Evolutionary conservation across 1,139 yeast species (phyloP).

Genomic region (Geotrichum reessii): DNA sequence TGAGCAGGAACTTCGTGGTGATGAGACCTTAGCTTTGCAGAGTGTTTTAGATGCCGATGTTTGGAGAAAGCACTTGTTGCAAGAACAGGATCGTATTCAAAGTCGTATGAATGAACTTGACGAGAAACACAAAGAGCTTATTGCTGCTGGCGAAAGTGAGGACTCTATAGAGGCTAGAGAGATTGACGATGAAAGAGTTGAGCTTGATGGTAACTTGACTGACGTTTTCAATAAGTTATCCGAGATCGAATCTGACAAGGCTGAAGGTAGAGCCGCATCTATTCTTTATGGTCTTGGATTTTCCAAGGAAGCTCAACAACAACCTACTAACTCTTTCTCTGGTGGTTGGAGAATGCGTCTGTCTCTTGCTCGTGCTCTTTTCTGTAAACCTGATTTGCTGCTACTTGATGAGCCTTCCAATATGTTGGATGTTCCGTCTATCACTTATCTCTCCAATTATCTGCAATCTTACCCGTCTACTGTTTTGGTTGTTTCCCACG

Average conservation of each 20-base stretch:
- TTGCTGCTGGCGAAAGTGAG: slow-evolving; percentile 29
- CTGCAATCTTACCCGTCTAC: slow-evolving; percentile 87
- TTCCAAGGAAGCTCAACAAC: slow-evolving; percentile 75
- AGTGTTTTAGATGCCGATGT: slow-evolving; percentile 97
- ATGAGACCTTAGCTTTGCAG: slow-evolving; percentile 82
- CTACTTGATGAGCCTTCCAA: slow-evolving; percentile 97
- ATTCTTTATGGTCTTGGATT: slow-evolving; percentile 90
- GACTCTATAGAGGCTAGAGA: slow-evolving; percentile 77
- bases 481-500: slow-evolving; percentile 93
- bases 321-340: slow-evolving; percentile 83
- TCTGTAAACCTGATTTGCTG: slow-evolving; percentile 91
- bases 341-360: slow-evolving; percentile 99
- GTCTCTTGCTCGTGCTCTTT: slow-evolving; percentile 94
- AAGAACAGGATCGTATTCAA: slow-evolving; percentile 69
- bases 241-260: slow-evolving; percentile 96
- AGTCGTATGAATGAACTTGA: slow-evolving; percentile 74
- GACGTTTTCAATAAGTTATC: slow-evolving; percentile 75
- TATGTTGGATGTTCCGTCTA: slow-evolving; percentile 99
- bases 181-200: slow-evolving; percentile 84
- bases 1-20: slow-evolving; percentile 94
- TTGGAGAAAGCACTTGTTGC: slow-evolving; percentile 86
- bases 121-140: slow-evolving; percentile 54
- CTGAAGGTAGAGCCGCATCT: slow-evolving; percentile 96
- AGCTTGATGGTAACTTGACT: slow-evolving; percentile 68
- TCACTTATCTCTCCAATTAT: slow-evolving; percentile 85